Base-by-base conservation (phyloP, 2,329 filamentous ascomycete species). In the Penicillium vulpinum region DNA sequence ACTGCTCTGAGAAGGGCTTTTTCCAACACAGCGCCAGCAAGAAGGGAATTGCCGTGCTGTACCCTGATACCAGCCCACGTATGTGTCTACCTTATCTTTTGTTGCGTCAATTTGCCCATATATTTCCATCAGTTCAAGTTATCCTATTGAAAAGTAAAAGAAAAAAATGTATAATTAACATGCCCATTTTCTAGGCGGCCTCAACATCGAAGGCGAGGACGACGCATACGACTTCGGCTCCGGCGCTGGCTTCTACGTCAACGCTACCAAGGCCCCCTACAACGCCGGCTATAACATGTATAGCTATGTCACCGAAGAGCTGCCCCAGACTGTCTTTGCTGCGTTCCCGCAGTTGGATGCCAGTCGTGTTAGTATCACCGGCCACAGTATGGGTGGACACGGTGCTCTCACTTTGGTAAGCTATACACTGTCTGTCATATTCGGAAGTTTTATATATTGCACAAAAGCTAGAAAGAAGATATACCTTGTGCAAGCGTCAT, bases 381-480 rank as follows among this genome's bases (percentile, higher is more conserved):
- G 94, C 6, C 94, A 99, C 79, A 92, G 88, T 68, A 99, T 99
- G 94, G 94, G 94, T 64, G 94, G 94, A 0, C 94, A 99, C 76
- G 94, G 94, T 61, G 94, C 94, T 43, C 80, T 99, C 66, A 96
- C 92, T 44, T 78, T 97, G 67, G 83, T 85, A 70, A 47, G 70
- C 59, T 41, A 45, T 56, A 21, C 16, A 31, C 26, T 15, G 16
- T 16, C 49, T 33, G 26, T 41, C 80, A 97, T 66, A 96, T 92
- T 38, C 78, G 97, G 66, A 82, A 84, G 7, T 45, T 31, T 4
- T 18, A n/a, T 31, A 5, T 16, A 13, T 22, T 9, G 2, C 3
- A 13, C 11, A 22, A 4, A 5, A 46, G 15, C 44, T 24, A 10
- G 29, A 24, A n/a, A 69, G 43, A 69, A 54, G 31, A 46, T 43